Evolutionary conservation across 768 basidiomycete species (phyloP).

Genomic region (Serendipita sp.): DNA sequence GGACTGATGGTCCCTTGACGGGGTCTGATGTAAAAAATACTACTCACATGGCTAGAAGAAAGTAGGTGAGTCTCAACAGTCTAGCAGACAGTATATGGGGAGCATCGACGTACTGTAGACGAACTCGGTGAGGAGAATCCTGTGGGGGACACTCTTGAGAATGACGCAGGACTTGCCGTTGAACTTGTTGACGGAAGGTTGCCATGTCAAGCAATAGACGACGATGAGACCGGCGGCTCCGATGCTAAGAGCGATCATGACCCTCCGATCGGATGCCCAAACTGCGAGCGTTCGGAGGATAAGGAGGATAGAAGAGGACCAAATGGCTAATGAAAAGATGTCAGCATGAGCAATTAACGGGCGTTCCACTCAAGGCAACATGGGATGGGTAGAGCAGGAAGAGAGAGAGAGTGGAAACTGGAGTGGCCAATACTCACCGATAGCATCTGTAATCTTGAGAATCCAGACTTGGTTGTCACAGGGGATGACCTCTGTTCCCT

Average conservation of each 20-base stretch:
- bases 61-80: too few species aligned
- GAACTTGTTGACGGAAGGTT: not conserved
- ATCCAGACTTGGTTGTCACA: constrained; percentile 2
- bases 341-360: too few species aligned
- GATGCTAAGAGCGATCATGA: not conserved
- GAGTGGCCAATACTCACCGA: not conserved
- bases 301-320: not conserved
- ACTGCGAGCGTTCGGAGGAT: not conserved
- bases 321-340: not conserved
- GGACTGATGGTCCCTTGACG: too few species aligned
- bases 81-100: not conserved
- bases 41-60: too few species aligned
- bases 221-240: not conserved
- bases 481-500: not conserved
- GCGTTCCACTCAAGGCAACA: too few species aligned
- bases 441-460: constrained; percentile 3
- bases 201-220: constrained; percentile 2
- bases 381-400: not conserved
- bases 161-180: not conserved
- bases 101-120: not conserved
- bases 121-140: constrained; percentile 5
- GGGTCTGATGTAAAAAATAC: too few species aligned
- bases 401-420: not conserved
- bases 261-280: not conserved
- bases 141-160: constrained; percentile 2